A percentile compares a stretch with the other conserved stretches of the same genome.
phyloP scores from a whole-genome alignment of 768 basidiomycete genomes.

The Lentinula detonsa region DNA sequence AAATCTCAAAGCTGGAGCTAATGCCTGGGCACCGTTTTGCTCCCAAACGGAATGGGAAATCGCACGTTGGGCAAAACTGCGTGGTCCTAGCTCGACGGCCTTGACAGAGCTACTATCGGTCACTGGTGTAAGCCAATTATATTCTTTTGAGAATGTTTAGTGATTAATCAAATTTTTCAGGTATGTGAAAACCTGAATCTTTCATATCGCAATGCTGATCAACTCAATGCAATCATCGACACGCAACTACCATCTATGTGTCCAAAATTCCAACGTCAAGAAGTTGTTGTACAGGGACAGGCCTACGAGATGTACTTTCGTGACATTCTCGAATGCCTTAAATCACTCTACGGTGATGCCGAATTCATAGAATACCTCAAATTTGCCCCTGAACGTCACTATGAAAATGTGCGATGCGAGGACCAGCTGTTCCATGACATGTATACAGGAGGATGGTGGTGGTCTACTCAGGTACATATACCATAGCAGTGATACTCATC shows the following conservation, averaged over 20 bases:
- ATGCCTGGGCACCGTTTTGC: not conserved
- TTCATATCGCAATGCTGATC: constrained; percentile 22
- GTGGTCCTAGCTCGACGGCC: not conserved
- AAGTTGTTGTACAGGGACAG: constrained; percentile 22
- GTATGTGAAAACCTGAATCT: constrained; percentile 19
- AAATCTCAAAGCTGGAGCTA: too few species aligned
- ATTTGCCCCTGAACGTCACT: not conserved
- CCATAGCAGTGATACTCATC: too few species aligned
- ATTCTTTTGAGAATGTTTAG: not conserved
- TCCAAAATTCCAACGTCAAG: not conserved
- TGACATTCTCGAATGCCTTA: not conserved
- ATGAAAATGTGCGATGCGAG: not conserved
- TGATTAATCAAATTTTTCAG: constrained; percentile 4
- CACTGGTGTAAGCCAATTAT: not conserved
- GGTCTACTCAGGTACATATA: constrained; percentile 7
- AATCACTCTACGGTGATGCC: not conserved
- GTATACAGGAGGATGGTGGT: constrained; percentile 23
- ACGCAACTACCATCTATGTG: not conserved
- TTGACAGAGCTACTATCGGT: not conserved
- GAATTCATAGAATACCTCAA: not conserved
- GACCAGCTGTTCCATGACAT: not conserved
- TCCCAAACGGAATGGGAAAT: not conserved
- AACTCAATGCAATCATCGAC: constrained; percentile 3
- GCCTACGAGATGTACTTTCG: not conserved
- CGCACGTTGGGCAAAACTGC: not conserved